phyloP scores from a whole-genome alignment of 1,139 yeast genomes.

The Candida frijolesensis region DNA sequence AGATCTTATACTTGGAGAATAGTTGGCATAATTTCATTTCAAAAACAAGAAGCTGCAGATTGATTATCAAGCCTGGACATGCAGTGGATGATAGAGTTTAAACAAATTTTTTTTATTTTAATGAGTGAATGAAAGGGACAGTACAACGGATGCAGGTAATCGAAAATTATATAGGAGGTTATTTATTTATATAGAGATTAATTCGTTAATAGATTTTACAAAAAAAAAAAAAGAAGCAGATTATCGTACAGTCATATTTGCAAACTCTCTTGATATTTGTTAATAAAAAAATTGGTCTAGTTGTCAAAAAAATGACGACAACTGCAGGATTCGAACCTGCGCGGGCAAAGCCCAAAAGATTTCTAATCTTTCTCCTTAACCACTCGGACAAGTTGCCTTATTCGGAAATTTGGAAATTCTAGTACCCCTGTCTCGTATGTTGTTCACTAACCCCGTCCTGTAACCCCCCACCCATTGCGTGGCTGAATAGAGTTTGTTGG shows the following conservation, averaged over 20 bases:
- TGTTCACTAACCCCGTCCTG: too few species aligned
- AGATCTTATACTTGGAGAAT: neutral
- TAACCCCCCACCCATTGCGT: too few species aligned
- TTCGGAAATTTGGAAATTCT: neutral
- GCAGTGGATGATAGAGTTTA: too few species aligned
- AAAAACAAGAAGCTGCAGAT: neutral
- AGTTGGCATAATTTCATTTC: neutral
- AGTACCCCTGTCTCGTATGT: too few species aligned
- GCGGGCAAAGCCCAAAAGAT: slow-evolving; percentile 63
- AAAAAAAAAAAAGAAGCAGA: neutral
- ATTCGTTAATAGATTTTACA: neutral
- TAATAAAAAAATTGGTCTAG: neutral
- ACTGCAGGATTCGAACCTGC: slow-evolving; percentile 63
- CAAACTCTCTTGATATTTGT: too few species aligned
- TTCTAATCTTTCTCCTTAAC: slow-evolving; percentile 58
- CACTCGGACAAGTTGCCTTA: slow-evolving; percentile 19
- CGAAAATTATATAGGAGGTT: neutral
- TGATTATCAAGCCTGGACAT: too few species aligned
- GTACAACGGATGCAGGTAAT: neutral
- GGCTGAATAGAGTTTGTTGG: too few species aligned
- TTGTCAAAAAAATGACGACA: slow-evolving; percentile 39
- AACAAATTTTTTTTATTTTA: too few species aligned
- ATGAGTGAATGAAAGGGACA: too few species aligned
- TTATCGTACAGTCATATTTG: neutral
- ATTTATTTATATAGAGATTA: neutral